Evolutionary conservation across 164 flowering plant species (phyloP).

Genomic region (Chloranthus sessilifolius): DNA sequence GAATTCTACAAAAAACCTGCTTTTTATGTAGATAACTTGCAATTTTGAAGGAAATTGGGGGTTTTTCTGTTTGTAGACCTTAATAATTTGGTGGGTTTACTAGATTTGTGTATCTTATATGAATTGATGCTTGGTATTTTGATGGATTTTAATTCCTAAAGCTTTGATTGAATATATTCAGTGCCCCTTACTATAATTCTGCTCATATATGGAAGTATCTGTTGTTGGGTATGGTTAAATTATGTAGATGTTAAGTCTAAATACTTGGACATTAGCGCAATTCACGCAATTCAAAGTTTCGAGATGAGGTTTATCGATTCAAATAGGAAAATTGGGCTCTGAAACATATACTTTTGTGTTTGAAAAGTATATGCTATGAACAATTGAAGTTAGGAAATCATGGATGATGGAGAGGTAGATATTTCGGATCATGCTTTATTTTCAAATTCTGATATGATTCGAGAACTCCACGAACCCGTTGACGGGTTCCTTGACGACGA

Average conservation of each 20-base stretch:
- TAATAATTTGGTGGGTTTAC: slow-evolving; percentile 4
- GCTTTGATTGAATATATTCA: neutral
- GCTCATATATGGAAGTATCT: neutral
- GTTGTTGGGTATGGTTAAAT: slow-evolving; percentile 1
- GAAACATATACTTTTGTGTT: neutral
- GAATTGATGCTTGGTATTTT: slow-evolving; percentile 12
- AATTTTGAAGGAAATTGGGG: slow-evolving; percentile 1
- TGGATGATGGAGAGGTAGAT: too few relatives aligned
- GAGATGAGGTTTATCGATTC: neutral
- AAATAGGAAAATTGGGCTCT: neutral
- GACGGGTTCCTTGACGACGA: slow-evolving; percentile 31
- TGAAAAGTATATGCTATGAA: too few relatives aligned
- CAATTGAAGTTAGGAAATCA: too few relatives aligned
- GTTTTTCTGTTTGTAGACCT: neutral
- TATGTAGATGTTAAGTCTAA: neutral
- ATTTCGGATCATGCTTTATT: too few relatives aligned
- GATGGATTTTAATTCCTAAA: slow-evolving; percentile 15
- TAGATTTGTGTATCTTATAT: too few relatives aligned
- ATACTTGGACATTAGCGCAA: neutral
- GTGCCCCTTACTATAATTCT: neutral
- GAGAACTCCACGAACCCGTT: neutral
- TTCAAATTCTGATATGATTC: neutral
- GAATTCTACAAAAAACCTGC: slow-evolving; percentile 11
- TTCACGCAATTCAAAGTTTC: neutral
- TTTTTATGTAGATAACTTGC: neutral